Conservation (phyloP, 208 protist genomes). For the Acanthamoeba healyi region DNA sequence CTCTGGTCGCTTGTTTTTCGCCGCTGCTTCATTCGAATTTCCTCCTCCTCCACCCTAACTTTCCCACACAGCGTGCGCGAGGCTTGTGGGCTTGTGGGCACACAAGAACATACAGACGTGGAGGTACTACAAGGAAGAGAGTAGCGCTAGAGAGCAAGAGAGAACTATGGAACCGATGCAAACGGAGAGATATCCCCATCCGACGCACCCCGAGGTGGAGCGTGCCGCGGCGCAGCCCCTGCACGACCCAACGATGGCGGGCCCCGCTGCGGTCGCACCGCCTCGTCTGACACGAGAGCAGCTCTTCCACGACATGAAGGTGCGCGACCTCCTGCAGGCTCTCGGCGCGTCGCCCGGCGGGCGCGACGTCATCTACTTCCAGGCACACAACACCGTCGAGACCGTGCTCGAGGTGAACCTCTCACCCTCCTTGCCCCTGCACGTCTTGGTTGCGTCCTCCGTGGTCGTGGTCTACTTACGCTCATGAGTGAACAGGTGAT, state of each 20-base stretch:
- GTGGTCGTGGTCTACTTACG: too few relatives aligned
- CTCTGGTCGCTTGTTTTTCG: background rate
- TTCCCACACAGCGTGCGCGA: background rate
- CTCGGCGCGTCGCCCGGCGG: background rate
- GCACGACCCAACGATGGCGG: background rate
- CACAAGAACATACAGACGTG: background rate
- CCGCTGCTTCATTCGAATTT: background rate
- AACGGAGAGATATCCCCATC: background rate
- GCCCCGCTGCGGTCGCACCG: background rate
- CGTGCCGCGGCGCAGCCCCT: background rate
- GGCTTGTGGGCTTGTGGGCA: background rate
- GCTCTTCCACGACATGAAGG: slow-evolving; percentile 45
- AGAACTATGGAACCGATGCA: slow-evolving; percentile 20
- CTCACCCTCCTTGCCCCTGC: background rate
- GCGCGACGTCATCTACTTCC: slow-evolving; percentile 9
- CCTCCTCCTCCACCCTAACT: background rate
- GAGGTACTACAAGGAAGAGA: background rate
- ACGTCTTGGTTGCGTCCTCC: too few relatives aligned
- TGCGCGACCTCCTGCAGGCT: slow-evolving; percentile 54
- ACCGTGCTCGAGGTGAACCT: slow-evolving; percentile 47
- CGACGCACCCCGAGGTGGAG: background rate
- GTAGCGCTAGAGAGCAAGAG: background rate
- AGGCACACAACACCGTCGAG: slow-evolving; percentile 35
- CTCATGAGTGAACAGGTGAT: background rate
- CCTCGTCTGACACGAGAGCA: slow-evolving; percentile 24